Percentiles rank a stretch among this genome's conserved stretches.
Evolutionary conservation across 2,329 filamentous ascomycete genomes (phyloP).

Genomic region (Aplosporella prunicola): DNA sequence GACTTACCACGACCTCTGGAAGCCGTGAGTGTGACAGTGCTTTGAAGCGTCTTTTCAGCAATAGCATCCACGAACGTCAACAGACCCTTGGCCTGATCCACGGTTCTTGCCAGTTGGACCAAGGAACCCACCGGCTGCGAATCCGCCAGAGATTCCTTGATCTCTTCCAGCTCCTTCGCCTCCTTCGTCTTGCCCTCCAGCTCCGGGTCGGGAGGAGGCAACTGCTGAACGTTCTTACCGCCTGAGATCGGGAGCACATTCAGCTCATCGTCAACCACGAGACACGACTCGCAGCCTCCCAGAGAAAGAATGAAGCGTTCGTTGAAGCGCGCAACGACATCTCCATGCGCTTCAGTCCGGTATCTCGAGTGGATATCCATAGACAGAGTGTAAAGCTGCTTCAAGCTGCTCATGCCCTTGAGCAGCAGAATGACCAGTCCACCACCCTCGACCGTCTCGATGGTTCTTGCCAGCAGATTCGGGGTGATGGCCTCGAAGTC

Average conservation of each 20-base stretch:
- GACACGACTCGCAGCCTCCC: slow-evolving; percentile 86
- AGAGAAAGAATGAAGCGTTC: slow-evolving; percentile 93
- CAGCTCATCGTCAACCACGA: slow-evolving; percentile 95
- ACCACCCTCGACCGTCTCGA: slow-evolving; percentile 96
- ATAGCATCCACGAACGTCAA: slow-evolving; percentile 95
- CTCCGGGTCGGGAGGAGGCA: slow-evolving; percentile 67
- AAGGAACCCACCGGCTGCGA: slow-evolving; percentile 78
- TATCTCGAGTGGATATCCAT: slow-evolving; percentile 98
- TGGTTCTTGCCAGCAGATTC: slow-evolving; percentile 87
- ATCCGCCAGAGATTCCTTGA: slow-evolving; percentile 81
- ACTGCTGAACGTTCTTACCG: slow-evolving; percentile 75
- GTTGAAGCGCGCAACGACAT: slow-evolving; percentile 94
- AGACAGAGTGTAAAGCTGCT: slow-evolving; percentile 89
- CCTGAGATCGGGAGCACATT: slow-evolving; percentile 96
- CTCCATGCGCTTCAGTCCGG: slow-evolving; percentile 88
- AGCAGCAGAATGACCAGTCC: slow-evolving; percentile 82
- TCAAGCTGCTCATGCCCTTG: slow-evolving; percentile 94
- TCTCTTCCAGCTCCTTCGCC: slow-evolving; percentile 65
- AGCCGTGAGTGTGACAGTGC: slow-evolving; percentile 87
- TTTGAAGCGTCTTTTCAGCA: slow-evolving; percentile 86
- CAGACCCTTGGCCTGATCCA: slow-evolving; percentile 94
- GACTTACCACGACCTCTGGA: slow-evolving; percentile 95
- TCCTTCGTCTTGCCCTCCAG: slow-evolving; percentile 62
- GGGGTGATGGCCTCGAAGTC: slow-evolving; percentile 97
- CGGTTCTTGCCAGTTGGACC: slow-evolving; percentile 75